Conservation (phyloP, 176 grass and related monocot species). For the Musa beccarii region DNA sequence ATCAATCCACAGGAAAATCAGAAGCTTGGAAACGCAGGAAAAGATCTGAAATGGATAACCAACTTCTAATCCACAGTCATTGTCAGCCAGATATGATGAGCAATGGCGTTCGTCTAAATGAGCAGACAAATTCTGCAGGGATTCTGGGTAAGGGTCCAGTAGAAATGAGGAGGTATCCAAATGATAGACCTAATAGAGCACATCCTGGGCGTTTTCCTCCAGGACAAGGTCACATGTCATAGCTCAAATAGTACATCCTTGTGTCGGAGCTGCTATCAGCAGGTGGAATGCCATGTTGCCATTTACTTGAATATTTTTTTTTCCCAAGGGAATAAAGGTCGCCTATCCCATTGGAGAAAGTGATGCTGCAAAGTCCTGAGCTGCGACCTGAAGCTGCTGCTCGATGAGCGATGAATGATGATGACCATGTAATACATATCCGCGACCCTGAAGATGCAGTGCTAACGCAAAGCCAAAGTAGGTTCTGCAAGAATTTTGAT, state of each 20-base stretch:
- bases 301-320: slow-evolving; percentile 15
- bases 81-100: slow-evolving; percentile 39
- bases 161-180: slow-evolving; percentile 66
- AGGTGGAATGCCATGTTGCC: slow-evolving; percentile 5
- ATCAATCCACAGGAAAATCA: slow-evolving; percentile 56
- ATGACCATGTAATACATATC: slow-evolving; percentile 35
- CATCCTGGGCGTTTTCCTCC: slow-evolving; percentile 49
- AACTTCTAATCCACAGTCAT: slow-evolving; percentile 31
- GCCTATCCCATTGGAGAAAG: slow-evolving; percentile 10
- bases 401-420: slow-evolving; percentile 14
- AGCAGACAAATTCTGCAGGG: slow-evolving; percentile 67
- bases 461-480: slow-evolving; percentile 33
- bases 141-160: slow-evolving; percentile 82
- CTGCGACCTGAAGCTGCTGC: neutral
- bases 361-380: neutral
- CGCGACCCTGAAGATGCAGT: slow-evolving; percentile 28
- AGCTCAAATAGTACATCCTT: slow-evolving; percentile 20
- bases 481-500: slow-evolving; percentile 44
- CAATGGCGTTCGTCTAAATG: slow-evolving; percentile 58
- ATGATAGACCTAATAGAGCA: slow-evolving; percentile 64
- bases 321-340: slow-evolving; percentile 17
- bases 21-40: slow-evolving; percentile 85
- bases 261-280: neutral
- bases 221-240: slow-evolving; percentile 50
- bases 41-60: slow-evolving; percentile 54